A percentile compares a stretch with the other conserved stretches of the same genome.
phyloP scores from a whole-genome alignment of 2,329 filamentous ascomycete genomes.

The Trichoderma endophyticum region DNA sequence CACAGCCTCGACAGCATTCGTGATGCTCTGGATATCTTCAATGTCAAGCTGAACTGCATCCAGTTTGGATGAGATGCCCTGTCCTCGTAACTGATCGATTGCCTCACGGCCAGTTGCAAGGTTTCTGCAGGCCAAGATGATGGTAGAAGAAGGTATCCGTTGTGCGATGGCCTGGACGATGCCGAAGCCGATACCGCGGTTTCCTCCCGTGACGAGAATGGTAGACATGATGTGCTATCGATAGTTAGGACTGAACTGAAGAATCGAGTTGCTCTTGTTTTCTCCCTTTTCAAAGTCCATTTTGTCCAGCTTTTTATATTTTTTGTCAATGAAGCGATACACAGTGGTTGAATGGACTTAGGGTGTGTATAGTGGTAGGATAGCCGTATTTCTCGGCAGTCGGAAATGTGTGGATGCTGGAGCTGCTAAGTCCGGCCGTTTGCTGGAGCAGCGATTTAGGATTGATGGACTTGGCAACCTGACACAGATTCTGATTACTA shows the following conservation, averaged over 20 bases:
- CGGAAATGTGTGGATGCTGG: slow-evolving; percentile 2
- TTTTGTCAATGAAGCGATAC: not conserved
- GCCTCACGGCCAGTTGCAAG: not conserved
- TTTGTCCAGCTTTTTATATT: not conserved
- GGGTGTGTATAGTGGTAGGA: not conserved
- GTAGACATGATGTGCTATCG: not conserved
- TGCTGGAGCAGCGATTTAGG: not conserved
- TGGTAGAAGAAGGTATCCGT: slow-evolving; percentile 23
- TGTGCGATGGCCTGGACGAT: slow-evolving; percentile 27
- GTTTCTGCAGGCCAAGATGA: slow-evolving; percentile 26
- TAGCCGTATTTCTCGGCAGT: not conserved
- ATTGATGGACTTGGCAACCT: not conserved
- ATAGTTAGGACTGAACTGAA: not conserved
- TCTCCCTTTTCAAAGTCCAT: not conserved
- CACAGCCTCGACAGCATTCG: slow-evolving; percentile 13
- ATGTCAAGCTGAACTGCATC: slow-evolving; percentile 22
- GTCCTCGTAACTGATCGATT: not conserved
- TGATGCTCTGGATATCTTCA: slow-evolving; percentile 21
- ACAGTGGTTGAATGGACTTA: not conserved
- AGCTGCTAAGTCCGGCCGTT: slow-evolving; percentile 2
- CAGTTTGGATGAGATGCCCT: not conserved
- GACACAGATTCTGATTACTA: not conserved
- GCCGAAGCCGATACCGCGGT: slow-evolving; percentile 34
- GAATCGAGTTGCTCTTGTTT: not conserved
- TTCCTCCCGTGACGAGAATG: slow-evolving; percentile 20